Evolutionary conservation across 2,329 filamentous ascomycete species (phyloP).

Genomic region (Pseudocercospora crystallina): DNA sequence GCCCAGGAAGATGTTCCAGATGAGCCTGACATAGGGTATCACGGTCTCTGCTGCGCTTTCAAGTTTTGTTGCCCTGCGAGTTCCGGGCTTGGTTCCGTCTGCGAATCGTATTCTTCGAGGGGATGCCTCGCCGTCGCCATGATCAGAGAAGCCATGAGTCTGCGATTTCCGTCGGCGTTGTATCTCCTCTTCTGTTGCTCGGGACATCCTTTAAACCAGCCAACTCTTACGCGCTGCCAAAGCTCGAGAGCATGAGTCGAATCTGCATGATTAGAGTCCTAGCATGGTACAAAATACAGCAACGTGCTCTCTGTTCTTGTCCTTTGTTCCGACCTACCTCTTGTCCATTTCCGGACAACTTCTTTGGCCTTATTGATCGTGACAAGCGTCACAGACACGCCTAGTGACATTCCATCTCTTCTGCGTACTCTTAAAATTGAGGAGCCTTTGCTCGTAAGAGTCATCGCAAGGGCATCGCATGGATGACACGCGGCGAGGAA

Average conservation of each 20-base stretch:
- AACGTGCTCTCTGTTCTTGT: background rate
- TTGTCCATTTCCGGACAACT: slow-evolving; percentile 3
- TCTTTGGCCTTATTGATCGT: no score
- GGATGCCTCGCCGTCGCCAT: background rate
- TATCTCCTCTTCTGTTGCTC: background rate
- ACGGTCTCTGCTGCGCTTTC: background rate
- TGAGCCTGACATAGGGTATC: background rate
- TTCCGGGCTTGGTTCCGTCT: background rate
- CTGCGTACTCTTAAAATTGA: no score
- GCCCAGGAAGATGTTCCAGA: background rate
- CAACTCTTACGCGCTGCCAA: background rate
- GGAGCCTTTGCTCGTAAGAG: no score
- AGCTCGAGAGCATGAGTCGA: background rate
- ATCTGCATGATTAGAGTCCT: background rate
- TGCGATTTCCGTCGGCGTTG: slow-evolving; percentile 2
- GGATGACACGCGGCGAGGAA: no score
- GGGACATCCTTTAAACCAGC: background rate
- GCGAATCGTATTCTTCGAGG: background rate
- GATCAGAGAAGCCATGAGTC: slow-evolving; percentile 12
- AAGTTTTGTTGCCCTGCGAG: background rate
- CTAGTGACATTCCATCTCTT: no score
- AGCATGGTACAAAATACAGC: background rate
- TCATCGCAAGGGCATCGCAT: no score
- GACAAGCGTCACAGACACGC: no score
- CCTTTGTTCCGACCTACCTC: slow-evolving; percentile 7